phyloP scores from a whole-genome alignment of 345 rosid genomes.

The Lepidium didymum region DNA sequence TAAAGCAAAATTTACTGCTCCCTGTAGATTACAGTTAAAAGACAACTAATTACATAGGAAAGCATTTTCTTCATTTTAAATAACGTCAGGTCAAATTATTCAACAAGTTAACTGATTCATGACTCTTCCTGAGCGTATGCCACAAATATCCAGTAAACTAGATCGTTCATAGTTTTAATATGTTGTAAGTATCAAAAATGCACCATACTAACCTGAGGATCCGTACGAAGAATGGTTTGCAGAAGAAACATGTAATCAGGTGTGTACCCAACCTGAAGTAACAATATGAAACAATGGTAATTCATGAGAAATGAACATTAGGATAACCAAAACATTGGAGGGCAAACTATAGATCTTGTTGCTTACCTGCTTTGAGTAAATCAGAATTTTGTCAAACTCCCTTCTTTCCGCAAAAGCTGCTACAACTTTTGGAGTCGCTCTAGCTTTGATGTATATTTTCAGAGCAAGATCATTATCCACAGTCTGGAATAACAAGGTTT shows the following conservation, averaged over 20 bases:
- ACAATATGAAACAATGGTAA: conserved; percentile 14
- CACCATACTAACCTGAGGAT: conserved; percentile 72
- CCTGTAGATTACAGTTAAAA: conserved; percentile 40
- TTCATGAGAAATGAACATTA: conserved; percentile 8
- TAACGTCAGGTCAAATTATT: not conserved
- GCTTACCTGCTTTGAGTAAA: conserved; percentile 87
- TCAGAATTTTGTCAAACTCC: conserved; percentile 93
- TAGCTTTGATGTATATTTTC: conserved; percentile 91
- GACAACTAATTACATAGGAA: not conserved
- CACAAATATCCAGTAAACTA: not conserved
- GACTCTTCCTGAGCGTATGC: not conserved
- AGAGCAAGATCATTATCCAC: conserved; percentile 98
- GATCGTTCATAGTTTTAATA: not conserved
- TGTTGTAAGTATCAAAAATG: not conserved
- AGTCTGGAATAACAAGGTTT: conserved; percentile 48
- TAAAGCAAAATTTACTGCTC: conserved; percentile 96
- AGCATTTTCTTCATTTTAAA: not conserved
- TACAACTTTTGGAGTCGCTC: conserved; percentile 96
- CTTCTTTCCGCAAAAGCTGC: conserved; percentile 98
- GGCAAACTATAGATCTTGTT: not conserved
- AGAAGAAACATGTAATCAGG: conserved; percentile 98
- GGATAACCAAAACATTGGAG: not conserved
- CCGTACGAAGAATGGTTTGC: conserved; percentile 96
- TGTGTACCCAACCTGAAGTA: conserved; percentile 79
- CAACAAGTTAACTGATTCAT: not conserved